Evolutionary conservation across 352 stramenopile species (phyloP), one percentile per base, ranked within the genome.

Genomic region (Peronospora tabacina): DNA sequence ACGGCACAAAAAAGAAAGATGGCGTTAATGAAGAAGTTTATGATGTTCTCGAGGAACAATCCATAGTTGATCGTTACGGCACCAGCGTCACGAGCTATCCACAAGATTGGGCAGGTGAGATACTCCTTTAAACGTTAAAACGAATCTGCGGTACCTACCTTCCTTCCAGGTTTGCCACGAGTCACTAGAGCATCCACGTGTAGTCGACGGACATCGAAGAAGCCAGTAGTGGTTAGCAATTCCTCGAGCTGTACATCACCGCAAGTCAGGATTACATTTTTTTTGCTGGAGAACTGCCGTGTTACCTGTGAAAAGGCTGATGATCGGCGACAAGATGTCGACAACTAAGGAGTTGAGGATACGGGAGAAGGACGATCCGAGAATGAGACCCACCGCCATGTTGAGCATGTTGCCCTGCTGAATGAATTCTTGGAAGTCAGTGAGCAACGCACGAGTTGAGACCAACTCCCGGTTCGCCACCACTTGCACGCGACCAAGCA

Each of bases 401-500:
- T 85, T 72, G 63, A 87, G 64, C 68, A 85, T 84, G 52, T 82
- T 83, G 32, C 75, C 75, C 53, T 87, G 75, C 58, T 82, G 68
- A 51, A 87, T 79, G 33, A 87, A 87, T 34, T 83, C 69, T 39
- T 83, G 68, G 54, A 87, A 87, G 58, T 87, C 75, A 17, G 40
- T 29, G 22, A 67, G 16, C 26, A 67, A 28, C 5, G 47, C 53
- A 4, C 58, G 47, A 20, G 52, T 52, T 15, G 24, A 45, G 13
- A 53, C 41, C 19, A 66, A 20, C 13, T 66, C 44, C 7, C 26
- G 51, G 30, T 17, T 60, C n/a, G 51, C 51, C 38, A 65, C 5
- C 12, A 61, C 51, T 43, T 68, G 58, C 17, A 70, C 35, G 2
- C 61, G 57, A 20, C 32, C 46, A 34, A 56, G 43, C 15, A 71